phyloP scores from a whole-genome alignment of 1,284 basidiomycete genomes.

The Sphagnurus paluster region DNA sequence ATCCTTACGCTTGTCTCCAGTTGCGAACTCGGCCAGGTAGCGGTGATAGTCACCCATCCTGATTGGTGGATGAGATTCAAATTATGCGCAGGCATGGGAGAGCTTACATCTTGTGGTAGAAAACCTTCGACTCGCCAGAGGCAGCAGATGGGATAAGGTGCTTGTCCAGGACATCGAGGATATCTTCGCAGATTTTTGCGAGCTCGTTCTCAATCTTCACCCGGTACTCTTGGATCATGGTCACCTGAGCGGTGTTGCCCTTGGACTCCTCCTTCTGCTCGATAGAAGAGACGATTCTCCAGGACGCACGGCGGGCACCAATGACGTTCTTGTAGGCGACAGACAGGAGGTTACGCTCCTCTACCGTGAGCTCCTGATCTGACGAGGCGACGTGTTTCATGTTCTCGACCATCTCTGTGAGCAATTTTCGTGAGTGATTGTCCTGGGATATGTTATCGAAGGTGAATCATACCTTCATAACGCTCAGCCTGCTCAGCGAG shows the following conservation, averaged over 20 bases:
- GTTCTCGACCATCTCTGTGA: constrained; percentile 95
- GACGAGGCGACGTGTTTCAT: constrained; percentile 98
- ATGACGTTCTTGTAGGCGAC: constrained; percentile 99
- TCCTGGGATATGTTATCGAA: constrained; percentile 8
- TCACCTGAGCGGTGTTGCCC: constrained; percentile 96
- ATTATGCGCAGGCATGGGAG: constrained; percentile 1
- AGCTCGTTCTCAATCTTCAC: constrained; percentile 99
- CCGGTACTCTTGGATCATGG: constrained; percentile 99
- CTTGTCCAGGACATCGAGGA: constrained; percentile 97
- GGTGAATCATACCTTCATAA: constrained; percentile 74
- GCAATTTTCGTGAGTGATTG: constrained; percentile 19
- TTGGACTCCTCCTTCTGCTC: constrained; percentile 99
- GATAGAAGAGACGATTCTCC: constrained; percentile 99
- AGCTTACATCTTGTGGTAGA: constrained; percentile 99
- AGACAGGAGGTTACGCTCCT: constrained; percentile 98
- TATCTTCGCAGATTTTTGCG: constrained; percentile 99
- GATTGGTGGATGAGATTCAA: constrained; percentile 9
- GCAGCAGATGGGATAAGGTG: constrained; percentile 99
- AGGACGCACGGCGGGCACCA: constrained; percentile 97
- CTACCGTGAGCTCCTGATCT: constrained; percentile 97
- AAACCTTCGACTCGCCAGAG: constrained; percentile 98
- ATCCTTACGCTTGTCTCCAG: constrained; percentile 98
- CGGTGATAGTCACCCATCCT: constrained; percentile 99
- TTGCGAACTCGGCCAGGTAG: constrained; percentile 99
- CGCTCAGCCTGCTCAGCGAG: constrained; percentile 99